Conservation (phyloP, 2,329 filamentous ascomycete species). For the Beauveria sp. region DNA sequence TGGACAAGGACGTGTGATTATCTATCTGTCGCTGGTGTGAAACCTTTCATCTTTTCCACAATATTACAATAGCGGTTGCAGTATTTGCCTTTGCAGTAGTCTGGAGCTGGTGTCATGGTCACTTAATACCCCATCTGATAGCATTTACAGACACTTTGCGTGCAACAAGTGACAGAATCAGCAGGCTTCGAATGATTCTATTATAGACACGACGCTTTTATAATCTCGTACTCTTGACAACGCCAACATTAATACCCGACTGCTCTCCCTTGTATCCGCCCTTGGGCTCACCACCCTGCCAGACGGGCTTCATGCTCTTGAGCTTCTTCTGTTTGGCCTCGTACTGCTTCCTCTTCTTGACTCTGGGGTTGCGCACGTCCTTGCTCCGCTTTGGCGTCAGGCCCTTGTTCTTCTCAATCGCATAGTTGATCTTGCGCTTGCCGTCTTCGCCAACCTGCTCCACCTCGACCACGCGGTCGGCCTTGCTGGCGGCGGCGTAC, state of each 20-base stretch:
- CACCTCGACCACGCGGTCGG: conserved; percentile 54
- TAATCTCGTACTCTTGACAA: conserved; percentile 91
- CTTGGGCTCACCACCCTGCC: conserved; percentile 75
- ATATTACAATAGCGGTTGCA: no score
- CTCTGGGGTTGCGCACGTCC: conserved; percentile 86
- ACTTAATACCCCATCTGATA: neutral
- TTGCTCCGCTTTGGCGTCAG: conserved; percentile 84
- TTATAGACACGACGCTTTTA: conserved; percentile 30
- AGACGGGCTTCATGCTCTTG: conserved; percentile 74
- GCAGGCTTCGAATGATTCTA: neutral
- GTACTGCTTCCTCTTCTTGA: conserved; percentile 97
- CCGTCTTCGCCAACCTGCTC: conserved; percentile 72
- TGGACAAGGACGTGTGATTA: neutral
- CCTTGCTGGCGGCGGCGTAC: conserved; percentile 53
- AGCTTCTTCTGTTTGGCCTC: conserved; percentile 98
- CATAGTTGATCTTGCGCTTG: conserved; percentile 86
- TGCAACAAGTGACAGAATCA: neutral
- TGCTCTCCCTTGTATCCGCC: conserved; percentile 86
- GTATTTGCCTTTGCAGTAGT: no score
- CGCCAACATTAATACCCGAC: conserved; percentile 88
- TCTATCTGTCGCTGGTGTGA: neutral
- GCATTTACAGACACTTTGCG: no score
- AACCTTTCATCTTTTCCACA: no score
- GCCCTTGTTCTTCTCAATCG: conserved; percentile 97
- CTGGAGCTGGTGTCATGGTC: no score